Percentiles rank a stretch among this genome's conserved stretches.
phyloP scores from a whole-genome alignment of 179 eudicot species.

The Beta lomatogona region DNA sequence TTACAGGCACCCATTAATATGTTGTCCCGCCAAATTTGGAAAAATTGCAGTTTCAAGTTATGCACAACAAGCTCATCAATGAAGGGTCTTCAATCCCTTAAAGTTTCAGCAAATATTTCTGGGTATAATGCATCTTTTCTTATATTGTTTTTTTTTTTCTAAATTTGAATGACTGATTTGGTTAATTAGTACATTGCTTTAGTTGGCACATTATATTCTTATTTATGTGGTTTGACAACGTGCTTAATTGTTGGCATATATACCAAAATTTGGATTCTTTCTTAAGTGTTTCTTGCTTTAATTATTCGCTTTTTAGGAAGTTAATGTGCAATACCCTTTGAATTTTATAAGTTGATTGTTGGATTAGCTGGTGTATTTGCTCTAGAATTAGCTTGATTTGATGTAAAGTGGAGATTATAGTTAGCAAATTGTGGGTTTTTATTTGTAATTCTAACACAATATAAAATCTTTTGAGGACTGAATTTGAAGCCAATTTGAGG shows the following conservation, averaged over 20 bases:
- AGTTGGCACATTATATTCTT: background rate
- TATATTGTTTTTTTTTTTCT: background rate
- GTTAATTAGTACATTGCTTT: background rate
- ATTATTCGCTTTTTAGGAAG: background rate
- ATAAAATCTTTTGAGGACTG: background rate
- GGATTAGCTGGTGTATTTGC: background rate
- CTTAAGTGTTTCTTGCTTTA: background rate
- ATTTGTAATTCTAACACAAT: no score
- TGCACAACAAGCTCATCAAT: background rate
- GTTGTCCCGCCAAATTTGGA: background rate
- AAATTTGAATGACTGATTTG: background rate
- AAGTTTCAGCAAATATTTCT: background rate
- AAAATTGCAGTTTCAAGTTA: slow-evolving; percentile 7
- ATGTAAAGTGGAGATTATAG: background rate
- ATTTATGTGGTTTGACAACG: background rate
- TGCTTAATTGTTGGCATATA: background rate
- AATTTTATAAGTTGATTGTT: background rate
- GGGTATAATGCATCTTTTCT: background rate
- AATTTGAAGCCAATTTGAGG: background rate
- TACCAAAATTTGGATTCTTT: background rate
- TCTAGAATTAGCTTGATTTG: background rate
- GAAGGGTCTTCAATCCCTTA: background rate
- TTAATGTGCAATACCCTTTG: background rate
- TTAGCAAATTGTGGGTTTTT: background rate
- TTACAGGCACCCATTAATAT: slow-evolving; percentile 10